Percentiles rank a stretch among this genome's conserved stretches.
phyloP scores from a whole-genome alignment of 2,329 filamentous ascomycete genomes.

The Rhinocladiella mackenziei region DNA sequence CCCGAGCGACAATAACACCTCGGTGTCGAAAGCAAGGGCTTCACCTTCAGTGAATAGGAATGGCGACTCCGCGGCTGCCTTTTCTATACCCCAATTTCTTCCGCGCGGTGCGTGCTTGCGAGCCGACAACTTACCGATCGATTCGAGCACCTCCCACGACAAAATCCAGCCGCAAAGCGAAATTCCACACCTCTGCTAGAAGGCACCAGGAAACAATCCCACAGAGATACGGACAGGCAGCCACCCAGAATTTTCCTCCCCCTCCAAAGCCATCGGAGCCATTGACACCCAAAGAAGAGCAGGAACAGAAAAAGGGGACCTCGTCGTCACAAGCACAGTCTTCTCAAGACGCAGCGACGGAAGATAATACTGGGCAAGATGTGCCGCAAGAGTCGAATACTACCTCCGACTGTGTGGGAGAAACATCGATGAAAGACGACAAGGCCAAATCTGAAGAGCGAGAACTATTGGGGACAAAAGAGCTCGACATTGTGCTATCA shows the following conservation, averaged over 20 bases:
- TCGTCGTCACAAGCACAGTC: conserved; percentile 8
- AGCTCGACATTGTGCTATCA: conserved; percentile 41
- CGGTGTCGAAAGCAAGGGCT: neutral
- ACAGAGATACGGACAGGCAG: conserved; percentile 46
- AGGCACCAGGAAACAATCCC: conserved; percentile 40
- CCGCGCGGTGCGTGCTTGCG: conserved; percentile 52
- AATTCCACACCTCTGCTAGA: conserved; percentile 38
- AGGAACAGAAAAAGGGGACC: conserved; percentile 13
- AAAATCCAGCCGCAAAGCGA: conserved; percentile 31
- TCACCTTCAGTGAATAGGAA: conserved; percentile 33
- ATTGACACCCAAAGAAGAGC: conserved; percentile 14
- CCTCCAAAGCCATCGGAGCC: conserved; percentile 33
- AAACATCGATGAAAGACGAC: conserved; percentile 14
- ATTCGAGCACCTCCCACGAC: conserved; percentile 37
- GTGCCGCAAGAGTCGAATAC: conserved; percentile 21
- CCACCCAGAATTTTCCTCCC: conserved; percentile 40
- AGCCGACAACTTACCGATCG: conserved; percentile 42
- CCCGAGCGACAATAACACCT: too few relatives aligned
- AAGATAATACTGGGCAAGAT: conserved; percentile 22
- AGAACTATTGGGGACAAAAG: conserved; percentile 21
- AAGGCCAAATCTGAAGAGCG: conserved; percentile 13
- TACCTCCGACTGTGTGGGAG: conserved; percentile 19
- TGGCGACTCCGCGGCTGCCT: conserved; percentile 60
- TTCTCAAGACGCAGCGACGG: conserved; percentile 6
- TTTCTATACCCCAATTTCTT: conserved; percentile 68